Percentiles rank a stretch among this genome's conserved stretches.
Evolutionary conservation across 805 yeast genomes (phyloP).

Genomic region (Sugiyamaella qingdaonensis): DNA sequence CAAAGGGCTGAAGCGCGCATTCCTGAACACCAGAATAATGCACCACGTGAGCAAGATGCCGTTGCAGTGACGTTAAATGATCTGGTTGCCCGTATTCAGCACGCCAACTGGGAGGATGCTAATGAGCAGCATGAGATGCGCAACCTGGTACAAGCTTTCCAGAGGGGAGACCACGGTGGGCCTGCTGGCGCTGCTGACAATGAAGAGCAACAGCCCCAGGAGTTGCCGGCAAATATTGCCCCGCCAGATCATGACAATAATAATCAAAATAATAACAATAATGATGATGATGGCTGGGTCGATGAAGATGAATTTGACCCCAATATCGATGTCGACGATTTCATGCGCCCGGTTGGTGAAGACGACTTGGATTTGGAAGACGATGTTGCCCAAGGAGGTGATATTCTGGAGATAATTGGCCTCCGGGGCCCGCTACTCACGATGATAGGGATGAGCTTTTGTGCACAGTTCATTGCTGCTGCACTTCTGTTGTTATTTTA

Average conservation of each 20-base stretch:
- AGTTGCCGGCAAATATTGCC: neutral
- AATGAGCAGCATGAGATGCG: slow-evolving; percentile 15
- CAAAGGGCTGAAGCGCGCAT: neutral
- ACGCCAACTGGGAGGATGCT: slow-evolving; percentile 16
- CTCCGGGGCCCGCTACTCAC: slow-evolving; percentile 23
- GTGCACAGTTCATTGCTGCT: slow-evolving; percentile 20
- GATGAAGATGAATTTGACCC: neutral
- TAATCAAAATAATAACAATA: neutral
- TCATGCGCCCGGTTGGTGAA: neutral
- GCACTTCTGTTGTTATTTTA: slow-evolving; percentile 17
- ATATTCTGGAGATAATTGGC: slow-evolving; percentile 28
- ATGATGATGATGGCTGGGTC: neutral
- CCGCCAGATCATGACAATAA: too few relatives aligned
- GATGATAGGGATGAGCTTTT: slow-evolving; percentile 21
- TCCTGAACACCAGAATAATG: neutral
- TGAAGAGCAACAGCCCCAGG: neutral
- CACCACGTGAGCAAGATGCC: neutral
- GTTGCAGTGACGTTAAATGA: slow-evolving; percentile 1
- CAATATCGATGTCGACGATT: neutral
- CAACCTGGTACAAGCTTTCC: neutral
- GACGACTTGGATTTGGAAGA: slow-evolving; percentile 12
- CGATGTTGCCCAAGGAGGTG: slow-evolving; percentile 18
- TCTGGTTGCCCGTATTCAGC: neutral
- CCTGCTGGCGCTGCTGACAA: neutral
- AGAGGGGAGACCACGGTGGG: neutral